Conservation (phyloP, 2,329 filamentous ascomycete genomes). For the Fusarium hainanense region DNA sequence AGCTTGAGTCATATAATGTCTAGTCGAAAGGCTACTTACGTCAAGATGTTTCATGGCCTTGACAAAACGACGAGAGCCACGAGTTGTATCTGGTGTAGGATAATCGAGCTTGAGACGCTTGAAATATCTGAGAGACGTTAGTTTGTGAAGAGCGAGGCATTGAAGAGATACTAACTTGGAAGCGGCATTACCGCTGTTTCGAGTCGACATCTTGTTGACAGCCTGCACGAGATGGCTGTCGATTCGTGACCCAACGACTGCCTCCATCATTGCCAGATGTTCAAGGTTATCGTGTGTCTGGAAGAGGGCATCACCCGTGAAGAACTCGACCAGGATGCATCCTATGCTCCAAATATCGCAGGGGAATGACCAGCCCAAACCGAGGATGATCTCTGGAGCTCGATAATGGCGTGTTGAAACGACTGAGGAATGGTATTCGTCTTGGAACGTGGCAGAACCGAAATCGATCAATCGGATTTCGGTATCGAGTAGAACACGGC, state of each 20-base stretch:
- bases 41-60: constrained; percentile 77
- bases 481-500: constrained; percentile 73
- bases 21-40: constrained; percentile 54
- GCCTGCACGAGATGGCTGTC: constrained; percentile 66
- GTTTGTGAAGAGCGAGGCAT: neutral
- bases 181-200: constrained; percentile 69
- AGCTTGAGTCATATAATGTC: neutral
- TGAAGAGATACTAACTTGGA: constrained; percentile 64
- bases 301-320: constrained; percentile 76
- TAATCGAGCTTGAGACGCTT: constrained; percentile 74
- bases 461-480: constrained; percentile 79
- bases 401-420: constrained; percentile 77
- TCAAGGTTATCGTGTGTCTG: constrained; percentile 79
- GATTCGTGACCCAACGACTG: constrained; percentile 69
- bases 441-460: constrained; percentile 77
- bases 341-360: constrained; percentile 82
- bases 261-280: constrained; percentile 81
- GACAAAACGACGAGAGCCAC: constrained; percentile 73
- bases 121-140: constrained; percentile 67
- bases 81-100: constrained; percentile 70
- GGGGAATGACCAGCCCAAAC: constrained; percentile 76
- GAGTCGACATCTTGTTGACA: constrained; percentile 63
- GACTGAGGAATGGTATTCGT: constrained; percentile 78
- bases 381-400: constrained; percentile 76
- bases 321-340: constrained; percentile 78